Evolutionary conservation across 179 eudicot species (phyloP).

Genomic region (Patellifolia procumbens): DNA sequence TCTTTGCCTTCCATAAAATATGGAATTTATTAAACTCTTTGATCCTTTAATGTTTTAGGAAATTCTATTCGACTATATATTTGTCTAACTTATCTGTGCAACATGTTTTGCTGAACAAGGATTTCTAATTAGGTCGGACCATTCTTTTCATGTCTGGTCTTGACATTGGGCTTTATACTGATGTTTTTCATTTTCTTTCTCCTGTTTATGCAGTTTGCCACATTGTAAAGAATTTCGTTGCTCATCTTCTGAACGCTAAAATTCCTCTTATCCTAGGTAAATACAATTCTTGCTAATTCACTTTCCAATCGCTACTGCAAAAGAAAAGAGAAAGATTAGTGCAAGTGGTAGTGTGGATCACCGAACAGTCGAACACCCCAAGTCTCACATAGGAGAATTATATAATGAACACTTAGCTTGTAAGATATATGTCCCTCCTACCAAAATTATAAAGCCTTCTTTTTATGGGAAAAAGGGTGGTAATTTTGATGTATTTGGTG

Average conservation of each 20-base stretch:
- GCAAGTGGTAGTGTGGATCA: no score
- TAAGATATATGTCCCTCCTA: not conserved
- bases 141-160: not conserved
- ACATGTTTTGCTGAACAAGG: not conserved
- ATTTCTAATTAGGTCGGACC: not conserved
- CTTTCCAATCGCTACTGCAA: not conserved
- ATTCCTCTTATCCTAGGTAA: conserved; percentile 92
- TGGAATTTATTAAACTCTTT: no score
- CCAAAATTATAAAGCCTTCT: not conserved
- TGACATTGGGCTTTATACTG: conserved; percentile 16
- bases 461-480: not conserved
- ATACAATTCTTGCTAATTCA: conserved; percentile 9
- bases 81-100: not conserved
- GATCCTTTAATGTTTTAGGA: not conserved
- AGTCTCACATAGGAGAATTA: not conserved
- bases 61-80: not conserved
- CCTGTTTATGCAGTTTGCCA: conserved; percentile 70
- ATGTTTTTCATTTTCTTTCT: conserved; percentile 11
- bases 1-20: not conserved
- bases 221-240: conserved; percentile 81
- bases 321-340: not conserved
- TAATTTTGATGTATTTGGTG: not conserved
- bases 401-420: not conserved
- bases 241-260: conserved; percentile 63
- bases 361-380: no score